Percentiles rank a stretch among this genome's conserved stretches.
Evolutionary conservation across 306 rosid species (phyloP).

Genomic region (Hippophae tibetana): DNA sequence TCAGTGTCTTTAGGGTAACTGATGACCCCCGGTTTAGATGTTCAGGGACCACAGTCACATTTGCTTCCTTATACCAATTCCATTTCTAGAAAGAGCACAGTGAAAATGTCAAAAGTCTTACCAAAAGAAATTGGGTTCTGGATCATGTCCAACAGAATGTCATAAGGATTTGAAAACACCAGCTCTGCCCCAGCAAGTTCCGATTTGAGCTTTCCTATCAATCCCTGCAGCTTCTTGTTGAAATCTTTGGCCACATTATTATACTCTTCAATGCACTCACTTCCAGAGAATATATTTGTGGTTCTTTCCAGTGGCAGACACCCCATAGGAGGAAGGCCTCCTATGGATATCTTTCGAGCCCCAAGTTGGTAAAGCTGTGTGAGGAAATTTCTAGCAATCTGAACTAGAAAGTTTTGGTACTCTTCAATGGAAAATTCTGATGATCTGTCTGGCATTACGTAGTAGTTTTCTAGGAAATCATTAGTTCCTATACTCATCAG

Average conservation of each 20-base stretch:
- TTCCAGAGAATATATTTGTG: constrained; percentile 16
- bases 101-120: constrained; percentile 10
- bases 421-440: constrained; percentile 34
- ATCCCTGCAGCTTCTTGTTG: constrained; percentile 31
- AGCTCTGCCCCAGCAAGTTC: constrained; percentile 22
- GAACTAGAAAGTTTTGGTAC: constrained; percentile 31
- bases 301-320: constrained; percentile 57
- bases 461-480: constrained; percentile 54
- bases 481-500: constrained; percentile 48
- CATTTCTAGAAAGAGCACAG: neutral
- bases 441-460: constrained; percentile 22
- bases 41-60: neutral
- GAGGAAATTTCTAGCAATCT: constrained; percentile 30
- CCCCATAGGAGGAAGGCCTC: constrained; percentile 60
- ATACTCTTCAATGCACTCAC: constrained; percentile 29
- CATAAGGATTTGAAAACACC: constrained; percentile 34
- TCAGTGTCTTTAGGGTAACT: no score
- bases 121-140: constrained; percentile 31
- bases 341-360: constrained; percentile 32
- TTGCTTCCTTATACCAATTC: neutral
- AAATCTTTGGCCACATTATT: constrained; percentile 35
- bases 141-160: constrained; percentile 31
- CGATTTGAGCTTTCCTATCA: constrained; percentile 20
- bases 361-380: constrained; percentile 29
- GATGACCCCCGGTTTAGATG: no score